Evolutionary conservation across 2,329 filamentous ascomycete species (phyloP), one percentile per base, ranked within the genome.

Genomic region (Ciborinia camelliae): DNA sequence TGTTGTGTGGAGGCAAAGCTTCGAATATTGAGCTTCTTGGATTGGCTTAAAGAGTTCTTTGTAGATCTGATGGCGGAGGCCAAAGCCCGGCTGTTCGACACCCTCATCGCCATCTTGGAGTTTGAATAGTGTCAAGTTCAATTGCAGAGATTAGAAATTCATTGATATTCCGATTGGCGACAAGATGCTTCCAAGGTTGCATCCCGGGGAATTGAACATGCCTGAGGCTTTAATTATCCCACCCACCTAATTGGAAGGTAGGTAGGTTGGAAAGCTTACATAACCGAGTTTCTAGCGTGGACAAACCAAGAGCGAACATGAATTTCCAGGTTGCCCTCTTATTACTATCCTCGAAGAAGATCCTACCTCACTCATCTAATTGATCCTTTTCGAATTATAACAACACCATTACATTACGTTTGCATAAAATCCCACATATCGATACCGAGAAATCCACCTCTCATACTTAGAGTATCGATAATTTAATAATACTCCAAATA

Each of bases 61-160:
- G 77, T 76, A n/a, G 84, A 80, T 74, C 81, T 81, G 70, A 86
- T 76, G 78, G 81, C 81, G 75, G 84, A 81, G 74, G 81, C 80
- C 70, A 87, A 75, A 67, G 80, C 81, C 76, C 84, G 80, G 77
- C 79, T 82, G 75, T 84, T 81, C 73, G 81, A 81, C 73, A 86
- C 76, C 76, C 81, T 84, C 78, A 81, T 84, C 77, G 85, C 85
- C 86, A 88, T 88, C 76, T 75, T 80, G 64, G 69, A 71, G 68
- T 59, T 68, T 63, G 67, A 58, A 58, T 74, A 75, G 75, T 70
- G 70, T 73, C 48, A 72, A 70, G 74, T 76, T 65, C 72, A 73
- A 74, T 73, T 67, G 72, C 47, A 54, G 10, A 55, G 41, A 48
- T 54, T 35, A 69, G 70, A 51, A 60, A 62, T 59, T 30, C 52